These are phyloP conservation scores for Cladosporium cucumerinum DNA, from an alignment of 2,329 filamentous ascomycete genomes.

Conservation along the genomic window DNA sequence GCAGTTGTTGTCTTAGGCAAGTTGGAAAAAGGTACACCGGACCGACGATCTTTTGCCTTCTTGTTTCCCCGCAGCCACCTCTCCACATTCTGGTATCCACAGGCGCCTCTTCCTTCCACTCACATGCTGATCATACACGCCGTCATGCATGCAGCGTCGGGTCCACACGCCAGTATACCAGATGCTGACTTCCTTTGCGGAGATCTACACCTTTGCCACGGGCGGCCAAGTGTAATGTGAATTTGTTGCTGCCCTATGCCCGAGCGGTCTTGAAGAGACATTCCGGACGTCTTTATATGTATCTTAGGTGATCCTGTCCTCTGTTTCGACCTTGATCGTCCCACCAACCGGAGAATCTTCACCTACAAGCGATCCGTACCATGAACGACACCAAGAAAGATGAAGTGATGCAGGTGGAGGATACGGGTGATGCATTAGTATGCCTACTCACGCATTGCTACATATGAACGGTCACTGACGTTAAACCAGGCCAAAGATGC, in stretches of 20 bases:
- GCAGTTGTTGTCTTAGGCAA: neutral
- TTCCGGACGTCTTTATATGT: neutral
- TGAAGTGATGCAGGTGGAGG: constrained; percentile 8
- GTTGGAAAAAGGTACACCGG: neutral
- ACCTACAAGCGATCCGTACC: neutral
- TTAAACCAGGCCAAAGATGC: constrained; percentile 2
- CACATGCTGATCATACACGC: neutral
- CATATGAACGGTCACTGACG: neutral
- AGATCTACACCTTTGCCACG: neutral
- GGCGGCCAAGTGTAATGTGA: neutral
- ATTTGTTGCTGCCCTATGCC: constrained; percentile 1
- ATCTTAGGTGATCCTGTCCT: neutral
- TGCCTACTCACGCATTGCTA: neutral
- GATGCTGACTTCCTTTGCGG: neutral
- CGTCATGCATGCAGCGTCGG: neutral
- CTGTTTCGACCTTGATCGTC: neutral
- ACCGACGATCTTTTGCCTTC: constrained; percentile 10
- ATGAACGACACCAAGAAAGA: constrained; percentile 7
- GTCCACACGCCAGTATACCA: neutral
- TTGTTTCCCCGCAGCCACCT: constrained; percentile 11
- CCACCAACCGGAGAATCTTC: neutral
- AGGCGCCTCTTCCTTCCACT: neutral
- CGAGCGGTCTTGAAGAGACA: neutral
- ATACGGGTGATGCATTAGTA: constrained; percentile 10
- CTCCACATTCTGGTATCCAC: constrained; percentile 10